Evolutionary conservation across 208 protist genomes (phyloP).

Genomic region (Leptomonas pyrrhocoris): DNA sequence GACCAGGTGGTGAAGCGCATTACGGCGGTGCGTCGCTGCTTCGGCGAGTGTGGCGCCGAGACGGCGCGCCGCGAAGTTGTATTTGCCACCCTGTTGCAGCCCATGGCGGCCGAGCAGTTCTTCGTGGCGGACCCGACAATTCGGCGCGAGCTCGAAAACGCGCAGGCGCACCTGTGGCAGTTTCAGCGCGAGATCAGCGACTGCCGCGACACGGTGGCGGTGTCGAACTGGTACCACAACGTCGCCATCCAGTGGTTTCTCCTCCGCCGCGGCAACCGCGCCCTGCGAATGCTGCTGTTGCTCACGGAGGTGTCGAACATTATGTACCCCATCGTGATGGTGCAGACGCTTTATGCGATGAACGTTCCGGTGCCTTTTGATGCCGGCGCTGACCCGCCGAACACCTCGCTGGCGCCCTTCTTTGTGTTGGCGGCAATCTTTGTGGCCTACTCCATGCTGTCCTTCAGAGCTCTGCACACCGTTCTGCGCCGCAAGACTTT

Average conservation of each 20-base stretch:
- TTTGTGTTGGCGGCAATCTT: constrained; percentile 64
- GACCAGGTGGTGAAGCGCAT: constrained; percentile 79
- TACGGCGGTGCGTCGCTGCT: constrained; percentile 79
- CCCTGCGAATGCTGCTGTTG: constrained; percentile 72
- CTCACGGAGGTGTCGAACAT: constrained; percentile 82
- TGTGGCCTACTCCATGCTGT: constrained; percentile 44
- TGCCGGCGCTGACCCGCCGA: constrained; percentile 51
- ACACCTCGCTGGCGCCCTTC: constrained; percentile 51
- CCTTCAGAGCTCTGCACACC: constrained; percentile 38
- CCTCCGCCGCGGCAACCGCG: constrained; percentile 67
- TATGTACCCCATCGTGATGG: constrained; percentile 77
- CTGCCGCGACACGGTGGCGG: constrained; percentile 78
- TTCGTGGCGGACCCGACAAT: constrained; percentile 55
- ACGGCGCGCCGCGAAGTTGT: constrained; percentile 72
- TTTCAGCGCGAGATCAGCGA: constrained; percentile 78
- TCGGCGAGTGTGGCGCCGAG: constrained; percentile 83
- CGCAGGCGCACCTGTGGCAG: constrained; percentile 64
- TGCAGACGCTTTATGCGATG: constrained; percentile 85
- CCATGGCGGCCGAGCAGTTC: constrained; percentile 58
- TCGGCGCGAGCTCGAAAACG: constrained; percentile 63
- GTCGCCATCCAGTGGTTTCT: constrained; percentile 73
- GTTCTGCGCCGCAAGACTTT: constrained; percentile 56
- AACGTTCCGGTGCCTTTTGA: constrained; percentile 80
- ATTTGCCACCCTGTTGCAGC: constrained; percentile 66
- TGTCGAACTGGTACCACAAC: constrained; percentile 90